Conservation (phyloP, 2,329 filamentous ascomycete genomes). For the Pseudogymnoascus sp. region DNA sequence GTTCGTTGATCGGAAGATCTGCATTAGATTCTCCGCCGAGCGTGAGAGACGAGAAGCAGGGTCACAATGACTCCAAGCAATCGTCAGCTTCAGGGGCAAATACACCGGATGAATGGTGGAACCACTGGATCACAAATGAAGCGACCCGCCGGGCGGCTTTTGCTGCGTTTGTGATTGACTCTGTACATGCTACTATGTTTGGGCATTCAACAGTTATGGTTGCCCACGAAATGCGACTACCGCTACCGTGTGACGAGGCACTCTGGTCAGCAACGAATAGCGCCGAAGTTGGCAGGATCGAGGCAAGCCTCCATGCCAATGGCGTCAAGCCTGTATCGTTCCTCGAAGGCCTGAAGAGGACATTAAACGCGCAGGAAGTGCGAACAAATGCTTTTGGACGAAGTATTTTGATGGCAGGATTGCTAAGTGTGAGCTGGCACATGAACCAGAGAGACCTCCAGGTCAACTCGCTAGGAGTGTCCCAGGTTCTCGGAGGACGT, state of each 20-base stretch:
- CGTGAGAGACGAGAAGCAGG: slow-evolving; percentile 39
- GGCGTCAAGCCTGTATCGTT: slow-evolving; percentile 82
- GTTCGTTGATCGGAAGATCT: slow-evolving; percentile 80
- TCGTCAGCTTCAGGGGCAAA: slow-evolving; percentile 57
- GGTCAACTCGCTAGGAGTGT: slow-evolving; percentile 75
- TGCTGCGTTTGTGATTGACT: slow-evolving; percentile 90
- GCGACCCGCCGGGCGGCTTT: slow-evolving; percentile 85
- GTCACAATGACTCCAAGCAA: slow-evolving; percentile 47
- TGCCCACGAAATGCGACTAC: slow-evolving; percentile 86
- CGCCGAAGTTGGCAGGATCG: slow-evolving; percentile 75
- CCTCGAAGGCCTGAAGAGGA: slow-evolving; percentile 83
- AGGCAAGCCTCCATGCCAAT: slow-evolving; percentile 70
- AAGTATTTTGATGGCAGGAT: slow-evolving; percentile 85
- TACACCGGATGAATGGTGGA: slow-evolving; percentile 86
- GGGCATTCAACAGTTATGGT: slow-evolving; percentile 96
- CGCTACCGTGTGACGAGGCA: slow-evolving; percentile 84
- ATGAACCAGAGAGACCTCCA: slow-evolving; percentile 95
- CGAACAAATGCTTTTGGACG: slow-evolving; percentile 90
- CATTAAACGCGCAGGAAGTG: slow-evolving; percentile 75
- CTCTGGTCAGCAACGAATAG: slow-evolving; percentile 88
- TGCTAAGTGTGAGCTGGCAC: slow-evolving; percentile 92
- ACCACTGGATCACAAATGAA: slow-evolving; percentile 91
- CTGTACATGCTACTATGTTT: slow-evolving; percentile 95
- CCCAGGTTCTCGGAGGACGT: slow-evolving; percentile 70
- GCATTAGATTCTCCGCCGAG: slow-evolving; percentile 78